These are phyloP conservation scores for Boletus rufocinnamomeus DNA, from an alignment of 768 basidiomycete genomes.

Conservation along the genomic window DNA sequence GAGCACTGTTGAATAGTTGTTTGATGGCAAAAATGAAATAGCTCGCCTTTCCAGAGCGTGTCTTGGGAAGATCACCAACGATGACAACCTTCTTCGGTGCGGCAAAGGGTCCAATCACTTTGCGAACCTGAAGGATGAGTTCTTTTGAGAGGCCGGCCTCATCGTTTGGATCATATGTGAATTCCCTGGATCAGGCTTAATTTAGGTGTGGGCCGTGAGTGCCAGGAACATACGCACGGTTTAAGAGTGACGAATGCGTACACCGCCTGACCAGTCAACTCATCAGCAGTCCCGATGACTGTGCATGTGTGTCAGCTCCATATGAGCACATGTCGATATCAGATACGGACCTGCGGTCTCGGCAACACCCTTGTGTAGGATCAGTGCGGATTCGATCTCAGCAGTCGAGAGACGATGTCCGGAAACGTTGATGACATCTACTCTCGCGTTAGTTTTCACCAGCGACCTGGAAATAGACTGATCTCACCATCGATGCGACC, in stretches of 20 bases:
- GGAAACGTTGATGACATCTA: conserved; percentile 97
- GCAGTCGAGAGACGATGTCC: conserved; percentile 97
- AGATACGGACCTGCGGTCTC: conserved; percentile 73
- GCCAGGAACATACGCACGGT: conserved; percentile 56
- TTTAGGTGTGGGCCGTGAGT: neutral
- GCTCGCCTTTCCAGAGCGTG: conserved; percentile 82
- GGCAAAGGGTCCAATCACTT: conserved; percentile 97
- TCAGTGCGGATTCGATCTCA: conserved; percentile 96
- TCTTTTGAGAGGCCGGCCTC: conserved; percentile 80
- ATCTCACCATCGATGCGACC: conserved; percentile 88
- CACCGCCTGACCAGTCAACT: conserved; percentile 93
- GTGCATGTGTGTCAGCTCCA: conserved; percentile 9
- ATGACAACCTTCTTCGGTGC: conserved; percentile 92
- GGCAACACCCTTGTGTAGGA: conserved; percentile 92
- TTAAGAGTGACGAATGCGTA: conserved; percentile 93
- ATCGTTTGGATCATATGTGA: conserved; percentile 68
- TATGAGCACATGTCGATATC: neutral
- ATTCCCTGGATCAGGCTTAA: conserved; percentile 56
- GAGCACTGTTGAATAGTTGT: neutral
- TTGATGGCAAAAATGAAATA: neutral
- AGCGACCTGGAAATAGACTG: neutral
- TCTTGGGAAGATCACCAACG: conserved; percentile 88
- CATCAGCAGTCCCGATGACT: conserved; percentile 85
- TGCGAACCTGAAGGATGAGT: conserved; percentile 91
- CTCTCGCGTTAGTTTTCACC: neutral